Conservation (phyloP, 2,329 filamentous ascomycete species). For the Coniochaeta prunicola region DNA sequence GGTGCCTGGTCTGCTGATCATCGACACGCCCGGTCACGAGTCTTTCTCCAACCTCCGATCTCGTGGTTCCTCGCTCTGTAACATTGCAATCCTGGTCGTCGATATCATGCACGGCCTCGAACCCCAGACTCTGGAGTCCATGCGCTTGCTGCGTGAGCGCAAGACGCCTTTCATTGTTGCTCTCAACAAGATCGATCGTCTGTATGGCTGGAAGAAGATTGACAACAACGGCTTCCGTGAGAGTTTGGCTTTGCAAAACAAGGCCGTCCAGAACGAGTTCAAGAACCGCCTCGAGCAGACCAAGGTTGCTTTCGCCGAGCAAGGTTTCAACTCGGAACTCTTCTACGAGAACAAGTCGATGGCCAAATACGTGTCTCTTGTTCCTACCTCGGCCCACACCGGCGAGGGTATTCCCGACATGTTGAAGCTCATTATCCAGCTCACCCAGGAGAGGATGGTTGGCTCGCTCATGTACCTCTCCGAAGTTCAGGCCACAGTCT, state of each 20-base stretch:
- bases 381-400: constrained; percentile 96
- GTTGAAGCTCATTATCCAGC: constrained; percentile 86
- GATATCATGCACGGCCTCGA: constrained; percentile 99
- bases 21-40: constrained; percentile 99
- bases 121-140: constrained; percentile 94
- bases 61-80: constrained; percentile 94
- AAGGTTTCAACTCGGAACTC: constrained; percentile 95
- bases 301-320: constrained; percentile 89
- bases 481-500: constrained; percentile 93
- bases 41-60: constrained; percentile 98
- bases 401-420: constrained; percentile 98
- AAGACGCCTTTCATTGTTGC: constrained; percentile 98
- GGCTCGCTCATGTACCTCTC: constrained; percentile 96
- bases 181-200: constrained; percentile 98
- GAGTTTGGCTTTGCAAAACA: constrained; percentile 81
- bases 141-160: constrained; percentile 84
- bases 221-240: constrained; percentile 98
- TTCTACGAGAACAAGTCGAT: constrained; percentile 98
- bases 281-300: constrained; percentile 81
- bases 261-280: constrained; percentile 92
- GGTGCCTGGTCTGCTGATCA: constrained; percentile 90
- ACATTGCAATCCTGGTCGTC: constrained; percentile 97
- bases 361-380: constrained; percentile 88
- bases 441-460: constrained; percentile 97
- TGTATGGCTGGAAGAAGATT: constrained; percentile 98